Evolutionary conservation across 768 basidiomycete genomes (phyloP).

Genomic region (Tylopilus rubrobrunneus): DNA sequence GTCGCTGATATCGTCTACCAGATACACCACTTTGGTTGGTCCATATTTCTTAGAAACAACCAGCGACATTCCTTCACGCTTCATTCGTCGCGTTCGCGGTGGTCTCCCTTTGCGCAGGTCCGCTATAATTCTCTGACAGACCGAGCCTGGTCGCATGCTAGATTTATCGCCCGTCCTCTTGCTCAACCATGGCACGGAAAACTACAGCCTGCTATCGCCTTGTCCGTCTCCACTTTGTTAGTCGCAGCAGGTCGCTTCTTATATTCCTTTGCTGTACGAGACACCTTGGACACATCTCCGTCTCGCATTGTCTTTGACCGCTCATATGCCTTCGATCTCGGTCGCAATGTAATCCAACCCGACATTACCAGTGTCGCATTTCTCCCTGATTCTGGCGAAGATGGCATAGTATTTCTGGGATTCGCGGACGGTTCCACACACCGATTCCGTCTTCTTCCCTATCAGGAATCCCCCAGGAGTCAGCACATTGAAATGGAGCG

Average conservation of each 20-base stretch:
- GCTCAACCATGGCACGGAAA: constrained; percentile 55
- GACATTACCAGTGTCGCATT: constrained; percentile 58
- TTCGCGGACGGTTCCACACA: constrained; percentile 60
- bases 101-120: constrained; percentile 43
- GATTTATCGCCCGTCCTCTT: constrained; percentile 63
- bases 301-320: constrained; percentile 50
- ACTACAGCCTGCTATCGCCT: constrained; percentile 53
- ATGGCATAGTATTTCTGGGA: constrained; percentile 49
- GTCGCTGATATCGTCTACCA: constrained; percentile 22
- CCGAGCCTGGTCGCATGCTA: constrained; percentile 44
- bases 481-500: constrained; percentile 21
- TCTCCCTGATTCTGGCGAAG: constrained; percentile 40
- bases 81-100: constrained; percentile 37
- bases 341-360: constrained; percentile 27
- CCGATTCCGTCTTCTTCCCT: constrained; percentile 36
- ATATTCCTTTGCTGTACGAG: constrained; percentile 53
- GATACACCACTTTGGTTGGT: constrained; percentile 65
- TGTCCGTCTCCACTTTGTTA: constrained; percentile 51
- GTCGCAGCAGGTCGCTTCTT: constrained; percentile 58
- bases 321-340: constrained; percentile 36
- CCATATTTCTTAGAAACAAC: constrained; percentile 44
- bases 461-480: constrained; percentile 1
- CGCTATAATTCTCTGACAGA: constrained; percentile 54
- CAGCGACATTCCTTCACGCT: constrained; percentile 55
- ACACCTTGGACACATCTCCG: constrained; percentile 24